phyloP scores from a whole-genome alignment of 768 basidiomycete genomes.

The Rhodotorula kratochvilovae region DNA sequence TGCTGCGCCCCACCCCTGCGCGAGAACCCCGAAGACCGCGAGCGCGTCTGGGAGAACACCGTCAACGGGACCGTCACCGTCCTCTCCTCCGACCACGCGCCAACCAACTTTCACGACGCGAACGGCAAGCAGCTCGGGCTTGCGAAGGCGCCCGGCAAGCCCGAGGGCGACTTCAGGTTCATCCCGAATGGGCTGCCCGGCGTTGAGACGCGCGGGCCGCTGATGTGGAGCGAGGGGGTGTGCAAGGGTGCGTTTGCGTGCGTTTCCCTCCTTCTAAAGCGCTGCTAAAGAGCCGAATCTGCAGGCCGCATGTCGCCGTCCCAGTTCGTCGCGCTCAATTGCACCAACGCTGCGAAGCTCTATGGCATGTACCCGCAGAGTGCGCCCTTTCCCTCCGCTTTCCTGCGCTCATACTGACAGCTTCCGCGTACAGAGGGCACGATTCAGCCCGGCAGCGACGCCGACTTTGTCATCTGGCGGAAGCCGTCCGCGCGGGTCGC shows the following conservation, averaged over 20 bases:
- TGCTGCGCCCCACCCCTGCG: slow-evolving; percentile 46
- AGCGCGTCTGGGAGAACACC: slow-evolving; percentile 44
- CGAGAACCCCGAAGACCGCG: slow-evolving; percentile 42
- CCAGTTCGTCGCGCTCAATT: slow-evolving; percentile 48
- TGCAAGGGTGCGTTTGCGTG: slow-evolving; percentile 31
- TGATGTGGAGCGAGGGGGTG: slow-evolving; percentile 47
- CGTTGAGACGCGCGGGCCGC: slow-evolving; percentile 47
- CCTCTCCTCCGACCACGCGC: slow-evolving; percentile 47
- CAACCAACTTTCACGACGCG: slow-evolving; percentile 45
- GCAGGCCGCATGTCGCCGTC: slow-evolving; percentile 44
- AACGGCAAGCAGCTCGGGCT: slow-evolving; percentile 46
- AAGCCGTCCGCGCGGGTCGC: slow-evolving; percentile 27
- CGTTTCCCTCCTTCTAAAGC: too few species aligned
- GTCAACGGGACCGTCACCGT: slow-evolving; percentile 46
- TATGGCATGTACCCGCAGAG: slow-evolving; percentile 47
- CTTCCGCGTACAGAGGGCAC: slow-evolving; percentile 41
- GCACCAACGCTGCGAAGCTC: slow-evolving; percentile 48
- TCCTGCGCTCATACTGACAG: too few species aligned
- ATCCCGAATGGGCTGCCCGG: slow-evolving; percentile 49
- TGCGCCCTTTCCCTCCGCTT: background rate
- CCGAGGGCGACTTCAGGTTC: slow-evolving; percentile 45
- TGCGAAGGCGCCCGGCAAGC: slow-evolving; percentile 41
- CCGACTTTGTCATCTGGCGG: slow-evolving; percentile 48
- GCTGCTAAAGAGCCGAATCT: too few species aligned
- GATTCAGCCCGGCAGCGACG: slow-evolving; percentile 47